Evolutionary conservation across 257 asterid genomes (phyloP).

Genomic region (Lycium ferocissimum): DNA sequence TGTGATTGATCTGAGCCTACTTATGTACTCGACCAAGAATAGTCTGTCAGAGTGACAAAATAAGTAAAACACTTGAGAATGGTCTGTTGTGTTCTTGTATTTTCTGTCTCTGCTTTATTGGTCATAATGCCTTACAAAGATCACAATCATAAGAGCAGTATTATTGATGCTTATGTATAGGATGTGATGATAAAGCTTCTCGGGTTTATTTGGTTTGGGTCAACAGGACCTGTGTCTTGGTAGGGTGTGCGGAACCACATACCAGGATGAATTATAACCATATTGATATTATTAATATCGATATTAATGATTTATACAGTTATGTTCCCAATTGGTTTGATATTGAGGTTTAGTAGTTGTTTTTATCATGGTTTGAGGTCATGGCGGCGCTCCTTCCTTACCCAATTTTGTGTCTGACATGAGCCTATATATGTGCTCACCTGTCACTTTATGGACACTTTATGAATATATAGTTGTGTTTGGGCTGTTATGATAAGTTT

Average conservation of each 20-base stretch:
- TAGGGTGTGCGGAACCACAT: background rate
- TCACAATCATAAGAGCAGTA: background rate
- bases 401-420: background rate
- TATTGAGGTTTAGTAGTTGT: background rate
- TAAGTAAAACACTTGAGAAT: background rate
- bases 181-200: background rate
- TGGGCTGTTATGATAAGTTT: background rate
- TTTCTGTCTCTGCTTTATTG: background rate
- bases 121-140: background rate
- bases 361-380: background rate
- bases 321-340: background rate
- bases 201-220: background rate
- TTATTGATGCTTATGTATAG: background rate
- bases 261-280: too few relatives aligned
- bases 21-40: background rate
- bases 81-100: background rate
- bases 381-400: background rate
- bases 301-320: background rate
- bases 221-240: too few relatives aligned
- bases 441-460: constrained; percentile 35
- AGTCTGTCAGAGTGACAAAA: background rate
- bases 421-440: background rate
- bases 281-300: background rate
- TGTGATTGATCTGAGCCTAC: background rate
- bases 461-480: constrained; percentile 41